phyloP scores from a whole-genome alignment of 176 grass and related monocot genomes.

The Miscanthus lutarioriparius region DNA sequence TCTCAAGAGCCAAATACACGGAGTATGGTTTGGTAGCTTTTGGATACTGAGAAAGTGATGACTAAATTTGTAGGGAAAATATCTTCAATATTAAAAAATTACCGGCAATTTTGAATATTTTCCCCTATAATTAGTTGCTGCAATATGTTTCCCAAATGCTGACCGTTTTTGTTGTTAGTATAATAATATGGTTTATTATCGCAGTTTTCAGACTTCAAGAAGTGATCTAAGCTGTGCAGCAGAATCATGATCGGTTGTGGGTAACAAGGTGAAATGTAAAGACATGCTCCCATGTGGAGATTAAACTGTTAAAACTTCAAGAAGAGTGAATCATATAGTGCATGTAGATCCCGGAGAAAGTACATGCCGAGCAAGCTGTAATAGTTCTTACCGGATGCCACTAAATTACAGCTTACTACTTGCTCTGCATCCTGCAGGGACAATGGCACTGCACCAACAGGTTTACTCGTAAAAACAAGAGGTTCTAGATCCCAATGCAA shows the following conservation, averaged over 20 bases:
- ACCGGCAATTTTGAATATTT: not conserved
- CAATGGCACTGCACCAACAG: conserved; percentile 22
- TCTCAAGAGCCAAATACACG: not conserved
- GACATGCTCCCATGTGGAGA: conserved; percentile 36
- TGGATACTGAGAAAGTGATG: too few species aligned
- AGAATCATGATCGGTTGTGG: conserved; percentile 38
- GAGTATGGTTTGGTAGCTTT: not conserved
- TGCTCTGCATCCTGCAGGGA: conserved; percentile 26
- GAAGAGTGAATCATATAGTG: conserved; percentile 35
- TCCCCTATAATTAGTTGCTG: not conserved
- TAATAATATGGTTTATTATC: not conserved
- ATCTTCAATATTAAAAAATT: not conserved
- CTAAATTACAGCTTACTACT: conserved; percentile 32
- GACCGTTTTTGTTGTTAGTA: not conserved
- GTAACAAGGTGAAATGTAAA: conserved; percentile 29
- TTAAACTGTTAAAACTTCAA: conserved; percentile 45
- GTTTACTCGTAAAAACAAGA: conserved; percentile 37
- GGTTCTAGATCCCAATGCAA: conserved; percentile 52
- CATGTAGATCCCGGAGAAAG: conserved; percentile 45
- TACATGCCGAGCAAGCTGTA: conserved; percentile 30
- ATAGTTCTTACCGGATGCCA: conserved; percentile 27
- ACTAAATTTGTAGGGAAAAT: too few species aligned
- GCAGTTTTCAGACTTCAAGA: conserved; percentile 20
- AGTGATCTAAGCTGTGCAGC: conserved; percentile 19
- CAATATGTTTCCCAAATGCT: conserved; percentile 14